phyloP scores from a whole-genome alignment of 495 filamentous ascomycete species.

The Parachaetomium inaequale region DNA sequence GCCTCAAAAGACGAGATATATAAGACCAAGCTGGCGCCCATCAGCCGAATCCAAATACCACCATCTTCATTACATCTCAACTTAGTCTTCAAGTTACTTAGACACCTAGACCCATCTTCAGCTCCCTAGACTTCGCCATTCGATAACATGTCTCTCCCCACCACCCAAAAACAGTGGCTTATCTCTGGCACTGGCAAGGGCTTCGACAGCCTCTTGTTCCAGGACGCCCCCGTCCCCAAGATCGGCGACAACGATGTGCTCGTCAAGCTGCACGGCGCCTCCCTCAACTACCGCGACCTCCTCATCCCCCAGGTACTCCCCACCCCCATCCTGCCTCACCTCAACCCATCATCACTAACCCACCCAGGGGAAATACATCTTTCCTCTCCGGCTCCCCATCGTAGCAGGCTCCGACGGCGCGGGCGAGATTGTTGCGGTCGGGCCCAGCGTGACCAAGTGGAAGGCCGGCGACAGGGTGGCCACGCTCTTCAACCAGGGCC shows the following conservation, averaged over 20 bases:
- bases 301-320: conserved; percentile 61
- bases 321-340: not conserved
- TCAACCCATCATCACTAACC: not conserved
- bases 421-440: conserved; percentile 66
- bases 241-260: conserved; percentile 68
- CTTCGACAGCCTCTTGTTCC: conserved; percentile 59
- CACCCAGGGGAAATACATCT: conserved; percentile 63
- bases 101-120: too few relatives aligned
- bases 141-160: conserved; percentile 29
- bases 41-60: too few relatives aligned
- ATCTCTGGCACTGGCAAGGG: conserved; percentile 52
- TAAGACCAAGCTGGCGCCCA: too few relatives aligned
- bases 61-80: too few relatives aligned
- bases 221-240: conserved; percentile 53
- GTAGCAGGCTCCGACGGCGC: conserved; percentile 76
- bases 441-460: conserved; percentile 63
- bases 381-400: conserved; percentile 54
- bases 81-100: too few relatives aligned
- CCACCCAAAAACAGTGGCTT: conserved; percentile 64
- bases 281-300: conserved; percentile 81
- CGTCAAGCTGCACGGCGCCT: conserved; percentile 70
- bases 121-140: too few relatives aligned
- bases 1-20: too few relatives aligned
- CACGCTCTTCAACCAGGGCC: conserved; percentile 77
- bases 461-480: conserved; percentile 67